Evolutionary conservation across 495 filamentous ascomycete species (phyloP).

Genomic region (Penicillium verhagenii): DNA sequence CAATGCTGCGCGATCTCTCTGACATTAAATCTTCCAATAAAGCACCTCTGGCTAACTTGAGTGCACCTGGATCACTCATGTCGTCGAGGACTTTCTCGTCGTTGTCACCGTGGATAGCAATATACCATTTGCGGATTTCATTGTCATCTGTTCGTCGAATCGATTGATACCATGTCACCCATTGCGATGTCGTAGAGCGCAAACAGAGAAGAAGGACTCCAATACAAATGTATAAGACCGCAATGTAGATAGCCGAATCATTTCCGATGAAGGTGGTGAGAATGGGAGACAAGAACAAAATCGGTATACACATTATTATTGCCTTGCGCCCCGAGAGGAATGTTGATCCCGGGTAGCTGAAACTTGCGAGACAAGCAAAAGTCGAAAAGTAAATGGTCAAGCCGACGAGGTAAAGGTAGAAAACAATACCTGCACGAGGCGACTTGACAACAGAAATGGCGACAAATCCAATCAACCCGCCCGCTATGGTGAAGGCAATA

Average conservation of each 20-base stretch:
- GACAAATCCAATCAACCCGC: slow-evolving; percentile 50
- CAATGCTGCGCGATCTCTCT: slow-evolving; percentile 44
- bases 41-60: slow-evolving; percentile 48
- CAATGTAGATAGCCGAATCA: slow-evolving; percentile 49
- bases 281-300: slow-evolving; percentile 47
- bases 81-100: slow-evolving; percentile 38
- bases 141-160: slow-evolving; percentile 46
- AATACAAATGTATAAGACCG: slow-evolving; percentile 47
- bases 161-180: slow-evolving; percentile 51
- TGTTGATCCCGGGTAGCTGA: slow-evolving; percentile 53
- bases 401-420: slow-evolving; percentile 49
- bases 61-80: slow-evolving; percentile 42
- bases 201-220: slow-evolving; percentile 44
- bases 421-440: slow-evolving; percentile 44
- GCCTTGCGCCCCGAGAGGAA: slow-evolving; percentile 53
- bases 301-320: slow-evolving; percentile 44
- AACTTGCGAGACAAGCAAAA: slow-evolving; percentile 53
- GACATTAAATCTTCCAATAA: slow-evolving; percentile 43
- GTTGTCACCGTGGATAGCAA: slow-evolving; percentile 31
- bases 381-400: slow-evolving; percentile 51
- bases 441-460: slow-evolving; percentile 39
- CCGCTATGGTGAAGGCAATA: slow-evolving; percentile 51
- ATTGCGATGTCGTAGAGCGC: slow-evolving; percentile 46
- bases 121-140: slow-evolving; percentile 51
- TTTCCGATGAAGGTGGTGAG: slow-evolving; percentile 47